Evolutionary conservation across 208 protist species (phyloP), one percentile per base, ranked within the genome.

Genomic region (Leishmania arabica): DNA sequence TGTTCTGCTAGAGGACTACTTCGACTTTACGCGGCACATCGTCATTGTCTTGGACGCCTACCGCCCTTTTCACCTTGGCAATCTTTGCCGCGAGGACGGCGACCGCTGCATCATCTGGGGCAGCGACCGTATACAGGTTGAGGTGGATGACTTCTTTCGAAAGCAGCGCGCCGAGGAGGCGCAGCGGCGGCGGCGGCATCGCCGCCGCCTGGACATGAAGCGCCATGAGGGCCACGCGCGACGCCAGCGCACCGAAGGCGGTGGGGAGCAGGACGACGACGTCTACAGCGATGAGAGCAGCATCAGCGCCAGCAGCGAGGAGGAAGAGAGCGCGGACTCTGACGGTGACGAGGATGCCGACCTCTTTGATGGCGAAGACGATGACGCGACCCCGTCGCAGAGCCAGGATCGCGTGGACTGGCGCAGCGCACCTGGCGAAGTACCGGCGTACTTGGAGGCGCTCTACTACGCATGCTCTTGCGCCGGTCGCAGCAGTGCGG

Each of bases 21-120:
- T 97, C 78, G 86, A 95, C 68, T 81, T 93, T 11, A 34, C 84
- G 11, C 86, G 90, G 27, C 92, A 97, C 74, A 86, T 96, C 56
- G 91, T 97, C 7, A 73, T 95, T 49, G 90, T 97, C 42, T 79
- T 97, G 31, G 95, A 97, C 51, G 84, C 92, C 31, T 90, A 91
- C 78, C 91, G 95, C 11, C 93, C 95, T 0, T 88, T 95, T 69
- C 89, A 95, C 72, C 85, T 97, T 40, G 84, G 79, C 58, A 97
- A 95, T 78, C 78, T 97, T 0, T 90, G 92, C 11, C 79, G 74
- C 31, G 77, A 88, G 42, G 91, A 95, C 64, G 84, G 71, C n/a
- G 81, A 85, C 27, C 86, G 85, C 76, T 83, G 94, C 17, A 78
- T 95, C 24, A 62, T 97, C 3, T 97, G 95, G 93, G 90, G 88